These are phyloP conservation scores for Dendrobium catenatum DNA, from an alignment of 106 monocot genomes.

Conservation along the genomic window DNA sequence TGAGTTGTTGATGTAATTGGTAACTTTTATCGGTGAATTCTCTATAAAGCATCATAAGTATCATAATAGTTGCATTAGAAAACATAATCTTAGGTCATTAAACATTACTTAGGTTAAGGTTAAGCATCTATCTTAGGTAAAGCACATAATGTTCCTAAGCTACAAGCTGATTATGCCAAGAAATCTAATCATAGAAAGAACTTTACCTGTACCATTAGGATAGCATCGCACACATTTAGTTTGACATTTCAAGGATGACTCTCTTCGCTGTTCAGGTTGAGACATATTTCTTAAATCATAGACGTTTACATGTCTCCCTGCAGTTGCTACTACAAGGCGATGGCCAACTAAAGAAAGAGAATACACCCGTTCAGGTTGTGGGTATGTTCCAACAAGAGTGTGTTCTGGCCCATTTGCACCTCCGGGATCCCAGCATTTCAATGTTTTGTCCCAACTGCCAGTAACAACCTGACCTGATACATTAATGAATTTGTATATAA, in stretches of 20 bases:
- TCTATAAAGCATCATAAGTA: no score
- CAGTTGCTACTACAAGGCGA: slow-evolving; percentile 84
- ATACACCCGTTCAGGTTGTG: slow-evolving; percentile 89
- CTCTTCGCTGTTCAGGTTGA: slow-evolving; percentile 85
- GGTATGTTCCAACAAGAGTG: slow-evolving; percentile 78
- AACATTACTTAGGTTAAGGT: neutral
- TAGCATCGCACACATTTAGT: slow-evolving; percentile 96
- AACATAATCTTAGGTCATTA: no score
- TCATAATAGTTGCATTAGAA: no score
- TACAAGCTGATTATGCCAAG: neutral
- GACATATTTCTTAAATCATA: slow-evolving; percentile 98
- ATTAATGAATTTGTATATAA: neutral
- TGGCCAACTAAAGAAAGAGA: slow-evolving; percentile 83
- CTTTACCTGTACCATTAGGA: slow-evolving; percentile 92
- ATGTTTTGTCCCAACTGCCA: slow-evolving; percentile 98
- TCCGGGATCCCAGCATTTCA: slow-evolving; percentile 96
- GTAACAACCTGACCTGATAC: slow-evolving; percentile 84
- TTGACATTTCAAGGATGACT: slow-evolving; percentile 96
- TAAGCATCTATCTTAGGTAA: neutral
- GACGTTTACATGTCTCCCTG: slow-evolving; percentile 92
- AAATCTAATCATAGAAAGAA: slow-evolving; percentile 3
- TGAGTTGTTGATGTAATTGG: no score
- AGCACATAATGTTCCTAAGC: neutral
- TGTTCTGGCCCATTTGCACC: slow-evolving; percentile 82
- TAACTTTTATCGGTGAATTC: no score